Base-by-base conservation (phyloP, 352 stramenopile species). In the Phytophthora foliorum region DNA sequence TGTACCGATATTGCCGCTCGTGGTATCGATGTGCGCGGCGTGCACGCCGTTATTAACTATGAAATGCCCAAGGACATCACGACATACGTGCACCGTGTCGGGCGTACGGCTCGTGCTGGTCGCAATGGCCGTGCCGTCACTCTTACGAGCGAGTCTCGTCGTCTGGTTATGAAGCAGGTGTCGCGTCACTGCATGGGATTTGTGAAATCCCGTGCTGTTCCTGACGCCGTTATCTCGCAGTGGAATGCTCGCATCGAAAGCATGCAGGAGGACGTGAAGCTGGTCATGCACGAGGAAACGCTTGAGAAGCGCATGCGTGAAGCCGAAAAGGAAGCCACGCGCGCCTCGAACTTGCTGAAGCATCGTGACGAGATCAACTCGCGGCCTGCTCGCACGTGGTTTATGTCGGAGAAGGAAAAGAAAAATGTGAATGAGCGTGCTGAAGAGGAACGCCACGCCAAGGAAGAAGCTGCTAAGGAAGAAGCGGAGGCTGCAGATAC, bases 31-130 rank as follows among this genome's bases (percentile, higher is more conserved):
- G 97, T 99, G 61, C 86, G 96, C 62, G 94, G 94, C 31, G 97
- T 99, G 11, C 85, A 99, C 67, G 95, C 95, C 19, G 98, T 99
- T 4, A 98, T 99, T 75, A 99, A 99, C 84, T 99, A 99, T 82
- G 98, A 99, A 75, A 99, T 99, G 97, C 98, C 98, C 1, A 96
- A 98, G 71, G 91, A 99, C 63, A 89, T 99, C 13, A 97, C 94
- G 36, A 99, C 96, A 1, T 99, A 99, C 74, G 97, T 99, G 21
- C 98, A 99, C 82, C 91, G 98, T 55, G 98, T 99, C 49, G 98
- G 98, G 38, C 92, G 98, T 72, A 99, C 98, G 31, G 98, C 98
- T 36, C 94, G 98, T 84, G 97, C 98, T 19, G 98, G 98, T 16
- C 94, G 97, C 67, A 97, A 97, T 57, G 88, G 89, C 59, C 87